Base-by-base conservation (phyloP, 1,139 yeast species). In the Blastobotrys petasosporus region DNA sequence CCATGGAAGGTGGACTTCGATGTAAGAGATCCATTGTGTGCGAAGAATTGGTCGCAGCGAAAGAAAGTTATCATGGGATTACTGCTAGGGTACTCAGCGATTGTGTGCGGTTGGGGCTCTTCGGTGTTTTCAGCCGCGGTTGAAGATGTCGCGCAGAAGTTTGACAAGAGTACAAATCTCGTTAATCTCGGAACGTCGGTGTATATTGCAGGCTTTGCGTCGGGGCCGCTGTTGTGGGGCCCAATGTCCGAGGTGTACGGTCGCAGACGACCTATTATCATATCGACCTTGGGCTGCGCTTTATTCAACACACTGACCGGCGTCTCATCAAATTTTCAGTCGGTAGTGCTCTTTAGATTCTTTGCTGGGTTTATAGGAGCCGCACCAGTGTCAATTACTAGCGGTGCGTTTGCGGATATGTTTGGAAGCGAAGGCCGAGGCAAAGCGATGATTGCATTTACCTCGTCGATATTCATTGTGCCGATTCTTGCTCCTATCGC, bases 321-420 rank as follows among this genome's bases (percentile, higher is more conserved):
- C 2, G 73, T 85, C 7, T 83, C 83, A 23, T 71, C 82, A 58
- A 80, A 85, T 57, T 55, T 83, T 30, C 92, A 85, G 60, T 79
- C 92, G 0, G 67, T 85, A 46, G 64, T 85, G 69, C 66, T 85
- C 35, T 77, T 85, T 63, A 74, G 95, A 49, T 85, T 83, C 62
- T 82, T 85, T 60, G 78, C 80, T 31, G 94, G 94, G 39, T 73
- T 80, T 51, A 64, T 82, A 47, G 94, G 94, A 49, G 85, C 92
- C 10, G 85, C 92, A 4, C 84, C 92, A 0, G 65, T 85, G 59
- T 88, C 84, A 23, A 84, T 83, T 37, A 85, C 82, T 7, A 92
- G 94, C n/a, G 94, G 92, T 17, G 74, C 83, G 0, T 78, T 84
- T 69, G 81, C 90, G 2, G 95, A 86, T 62, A 70, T 84, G 70